Conservation (phyloP, 2,329 filamentous ascomycete species). For the Alternaria longipes region DNA sequence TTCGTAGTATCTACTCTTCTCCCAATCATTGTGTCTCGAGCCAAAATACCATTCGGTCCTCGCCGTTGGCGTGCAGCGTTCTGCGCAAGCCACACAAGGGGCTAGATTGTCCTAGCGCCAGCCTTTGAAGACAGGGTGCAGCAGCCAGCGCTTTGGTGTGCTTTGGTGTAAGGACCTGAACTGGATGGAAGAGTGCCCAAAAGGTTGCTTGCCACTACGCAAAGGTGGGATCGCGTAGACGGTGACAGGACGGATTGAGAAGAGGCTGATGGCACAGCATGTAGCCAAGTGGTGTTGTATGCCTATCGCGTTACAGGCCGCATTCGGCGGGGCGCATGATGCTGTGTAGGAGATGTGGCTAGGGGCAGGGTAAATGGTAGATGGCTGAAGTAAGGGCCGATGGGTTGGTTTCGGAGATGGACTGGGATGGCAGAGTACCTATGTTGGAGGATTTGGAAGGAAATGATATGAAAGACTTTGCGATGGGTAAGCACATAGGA, state of each 20-base stretch:
- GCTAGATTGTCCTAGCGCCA: conserved; percentile 34
- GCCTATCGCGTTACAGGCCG: not conserved
- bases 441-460: not conserved
- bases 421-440: not conserved
- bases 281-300: conserved; percentile 1
- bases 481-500: not conserved
- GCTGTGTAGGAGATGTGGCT: not conserved
- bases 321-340: not conserved
- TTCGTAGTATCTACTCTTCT: not conserved
- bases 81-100: conserved; percentile 42
- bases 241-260: not conserved
- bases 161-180: not conserved
- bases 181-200: not conserved
- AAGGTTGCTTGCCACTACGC: not conserved
- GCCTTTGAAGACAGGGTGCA: not conserved
- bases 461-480: not conserved
- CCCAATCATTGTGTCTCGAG: conserved; percentile 9
- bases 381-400: not conserved
- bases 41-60: conserved; percentile 20
- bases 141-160: not conserved
- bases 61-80: conserved; percentile 21
- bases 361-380: not conserved
- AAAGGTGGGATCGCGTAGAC: conserved; percentile 5
- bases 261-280: not conserved
- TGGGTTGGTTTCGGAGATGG: not conserved